Conservation (phyloP, 805 yeast species). For the Pichia eremophila region DNA sequence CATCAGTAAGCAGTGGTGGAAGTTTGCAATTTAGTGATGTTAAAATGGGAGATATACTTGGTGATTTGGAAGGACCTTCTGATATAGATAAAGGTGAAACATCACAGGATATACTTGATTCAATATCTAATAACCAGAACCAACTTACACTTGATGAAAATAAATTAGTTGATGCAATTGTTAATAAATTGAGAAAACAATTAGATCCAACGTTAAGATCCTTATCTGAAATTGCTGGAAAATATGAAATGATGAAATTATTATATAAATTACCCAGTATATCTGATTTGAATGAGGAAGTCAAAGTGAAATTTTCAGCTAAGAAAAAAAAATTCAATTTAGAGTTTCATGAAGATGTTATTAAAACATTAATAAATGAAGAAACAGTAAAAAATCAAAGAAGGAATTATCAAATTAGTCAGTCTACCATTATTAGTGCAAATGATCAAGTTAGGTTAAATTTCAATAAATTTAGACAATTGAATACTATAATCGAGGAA, state of each 20-base stretch:
- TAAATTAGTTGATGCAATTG: slow-evolving; percentile 5
- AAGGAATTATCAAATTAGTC: background rate
- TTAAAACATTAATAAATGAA: slow-evolving; percentile 3
- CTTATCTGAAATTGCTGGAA: slow-evolving; percentile 13
- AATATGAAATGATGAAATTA: slow-evolving; percentile 18
- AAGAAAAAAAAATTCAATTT: slow-evolving; percentile 6
- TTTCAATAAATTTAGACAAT: slow-evolving; percentile 8
- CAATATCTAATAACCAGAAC: background rate
- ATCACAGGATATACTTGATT: background rate
- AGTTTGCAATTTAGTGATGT: slow-evolving; percentile 6
- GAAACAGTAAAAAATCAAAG: slow-evolving; percentile 1
- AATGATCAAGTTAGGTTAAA: slow-evolving; percentile 9
- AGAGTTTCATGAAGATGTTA: slow-evolving; percentile 8
- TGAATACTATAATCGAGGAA: slow-evolving; percentile 11
- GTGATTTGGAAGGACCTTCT: background rate
- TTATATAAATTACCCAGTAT: slow-evolving; percentile 22
- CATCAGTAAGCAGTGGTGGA: background rate
- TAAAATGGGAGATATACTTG: background rate
- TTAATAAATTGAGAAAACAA: slow-evolving; percentile 14
- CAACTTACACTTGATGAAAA: background rate
- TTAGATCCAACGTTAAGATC: slow-evolving; percentile 16
- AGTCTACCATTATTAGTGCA: background rate
- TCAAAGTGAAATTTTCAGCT: slow-evolving; percentile 1
- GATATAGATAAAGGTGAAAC: too few species aligned
- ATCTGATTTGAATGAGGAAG: slow-evolving; percentile 14